Base-by-base conservation (phyloP, 345 rosid genomes). In the Populus davidiana region DNA sequence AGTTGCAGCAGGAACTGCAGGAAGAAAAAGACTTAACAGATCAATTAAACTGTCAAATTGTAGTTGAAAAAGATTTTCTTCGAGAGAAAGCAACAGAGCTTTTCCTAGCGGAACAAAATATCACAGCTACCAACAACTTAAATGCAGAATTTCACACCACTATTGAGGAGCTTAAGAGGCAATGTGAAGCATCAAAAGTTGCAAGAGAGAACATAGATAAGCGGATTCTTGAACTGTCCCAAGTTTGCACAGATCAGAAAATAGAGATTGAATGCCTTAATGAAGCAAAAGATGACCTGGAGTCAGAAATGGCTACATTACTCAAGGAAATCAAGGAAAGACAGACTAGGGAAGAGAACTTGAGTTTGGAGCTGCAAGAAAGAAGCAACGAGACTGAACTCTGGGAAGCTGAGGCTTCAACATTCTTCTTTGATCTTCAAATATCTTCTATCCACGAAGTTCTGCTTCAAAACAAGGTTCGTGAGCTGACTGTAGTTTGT, bases 401-500 rank as follows among this genome's bases (percentile, higher is more conserved):
- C n/a, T 93, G 97, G 97, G 98, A 95, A 70, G 86, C 92, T 62
- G 97, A 93, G 80, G 99, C 98, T 71, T 83, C 98, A 52, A 86
- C 97, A 8, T 93, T 95, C 83, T 95, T 86, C 86, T 93, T 93
- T 74, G 94, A 95, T 81, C 86, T 95, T 78, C 99, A 95, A 63
- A 78, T 87, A 59, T 92, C 98, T 68, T 80, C 90, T 5, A 72
- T 90, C 70, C 89, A 84, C 33, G 96, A 93, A 86, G 85, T 91
- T 82, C 86, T 93, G 17, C 96, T 95, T 54, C 79, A 82, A 56
- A 75, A 78, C 68, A 82, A 75, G 72, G 85, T 82, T 82, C 77
- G 75, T 65, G 85, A 82, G 73, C 81, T 82, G 76, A 74, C 81
- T 54, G 56, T 70, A 43, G 73, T 71, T 54, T 82, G 77, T 59